Evolutionary conservation across 148 eudicot genomes (phyloP), one percentile per base, ranked within the genome.

Genomic region (Camellia japonica): DNA sequence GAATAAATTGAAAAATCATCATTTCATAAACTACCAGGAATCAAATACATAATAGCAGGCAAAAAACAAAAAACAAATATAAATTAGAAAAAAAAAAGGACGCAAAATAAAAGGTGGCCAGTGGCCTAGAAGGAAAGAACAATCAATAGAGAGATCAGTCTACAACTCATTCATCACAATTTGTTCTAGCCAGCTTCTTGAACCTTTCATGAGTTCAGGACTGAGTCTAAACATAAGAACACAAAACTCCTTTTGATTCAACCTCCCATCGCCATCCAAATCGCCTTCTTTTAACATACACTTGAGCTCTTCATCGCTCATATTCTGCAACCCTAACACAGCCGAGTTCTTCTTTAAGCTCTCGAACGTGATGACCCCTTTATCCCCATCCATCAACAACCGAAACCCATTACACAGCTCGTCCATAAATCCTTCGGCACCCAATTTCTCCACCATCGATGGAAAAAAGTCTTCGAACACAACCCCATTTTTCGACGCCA

Each of bases 221-320:
- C 94, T 91, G 55, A 91, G 80, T 86, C 92, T 86, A 80, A 91
- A 85, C 94, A 91, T 91, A 8, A 91, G 85, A 20, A 92, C 93
- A 86, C 88, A 92, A 83, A 92, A 92, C 83, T 92, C 95, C 89
- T 79, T 92, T 71, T 87, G 84, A 56, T 82, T 82, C 83, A 92
- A 81, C 69, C 93, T 82, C 15, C 93, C 93, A 84, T 92, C 95
- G 8, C 90, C 89, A 67, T 92, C 89, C 47, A 85, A 68, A 82
- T 92, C 95, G 0, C 95, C 95, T 86, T 90, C 91, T 11, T 71
- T 72, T 64, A 90, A 38, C 93, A 92, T 90, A 49, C 80, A 81
- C 51, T 51, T 73, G 5, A 90, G 43, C 74, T 88, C 93, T 6
- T 86, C 90, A n/a, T 89, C 89, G 54, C 63, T 83, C 86, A 84